phyloP scores from a whole-genome alignment of 129 eudicot species.

The Chrysanthemum seticuspe region DNA sequence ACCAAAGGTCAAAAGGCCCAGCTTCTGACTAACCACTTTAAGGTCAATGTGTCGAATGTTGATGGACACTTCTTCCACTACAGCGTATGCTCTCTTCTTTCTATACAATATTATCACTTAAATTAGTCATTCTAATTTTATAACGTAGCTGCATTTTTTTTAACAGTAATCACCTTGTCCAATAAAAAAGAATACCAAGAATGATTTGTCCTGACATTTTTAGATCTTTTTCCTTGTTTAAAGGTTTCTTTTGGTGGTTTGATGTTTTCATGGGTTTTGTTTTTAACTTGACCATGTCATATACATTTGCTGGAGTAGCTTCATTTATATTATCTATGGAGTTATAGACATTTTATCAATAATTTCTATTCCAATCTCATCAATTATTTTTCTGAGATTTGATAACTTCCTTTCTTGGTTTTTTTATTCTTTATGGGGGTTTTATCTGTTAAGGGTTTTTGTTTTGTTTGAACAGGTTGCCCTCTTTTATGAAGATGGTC shows the following conservation, averaged over 20 bases:
- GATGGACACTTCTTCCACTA: conserved; percentile 92
- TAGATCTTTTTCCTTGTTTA: too few relatives aligned
- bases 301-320: background rate
- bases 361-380: too few relatives aligned
- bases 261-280: too few relatives aligned
- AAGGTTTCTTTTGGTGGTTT: too few relatives aligned
- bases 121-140: background rate
- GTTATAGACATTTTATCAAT: too few relatives aligned
- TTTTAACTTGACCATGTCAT: too few relatives aligned
- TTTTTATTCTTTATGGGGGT: background rate
- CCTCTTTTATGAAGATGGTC: conserved; percentile 86
- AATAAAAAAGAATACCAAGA: too few relatives aligned
- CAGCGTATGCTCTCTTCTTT: conserved; percentile 50
- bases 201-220: too few relatives aligned
- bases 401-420: background rate
- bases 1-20: conserved; percentile 62
- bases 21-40: conserved; percentile 77
- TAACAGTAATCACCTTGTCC: too few relatives aligned
- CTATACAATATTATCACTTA: background rate
- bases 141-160: too few relatives aligned
- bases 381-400: too few relatives aligned
- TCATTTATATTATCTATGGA: background rate
- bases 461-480: conserved; percentile 54
- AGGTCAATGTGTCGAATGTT: conserved; percentile 65
- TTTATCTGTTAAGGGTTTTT: background rate